A percentile compares a stretch with the other conserved stretches of the same genome.
Evolutionary conservation across 805 yeast species (phyloP).

Genomic region (Brettanomyces custersianus): DNA sequence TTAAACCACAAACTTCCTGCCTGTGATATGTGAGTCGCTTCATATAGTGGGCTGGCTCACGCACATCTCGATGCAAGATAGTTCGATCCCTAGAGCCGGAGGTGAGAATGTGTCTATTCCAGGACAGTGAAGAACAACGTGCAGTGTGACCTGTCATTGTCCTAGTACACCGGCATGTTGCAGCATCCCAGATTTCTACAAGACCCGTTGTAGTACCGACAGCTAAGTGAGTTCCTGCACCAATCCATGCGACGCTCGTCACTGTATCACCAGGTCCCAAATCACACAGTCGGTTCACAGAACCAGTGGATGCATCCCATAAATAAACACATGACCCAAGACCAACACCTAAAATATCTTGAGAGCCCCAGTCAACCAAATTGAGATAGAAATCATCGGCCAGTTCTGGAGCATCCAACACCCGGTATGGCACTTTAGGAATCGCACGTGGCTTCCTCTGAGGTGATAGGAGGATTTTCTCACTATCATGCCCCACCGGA

Average conservation of each 20-base stretch:
- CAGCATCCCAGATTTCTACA: conserved; percentile 94
- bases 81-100: conserved; percentile 83
- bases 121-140: conserved; percentile 80
- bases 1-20: conserved; percentile 94
- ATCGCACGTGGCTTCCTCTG: conserved; percentile 71
- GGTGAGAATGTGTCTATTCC: conserved; percentile 86
- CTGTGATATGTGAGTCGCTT: conserved; percentile 62
- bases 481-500: conserved; percentile 86
- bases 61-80: conserved; percentile 84
- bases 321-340: conserved; percentile 79
- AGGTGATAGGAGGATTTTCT: conserved; percentile 70
- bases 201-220: conserved; percentile 81
- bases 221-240: conserved; percentile 89
- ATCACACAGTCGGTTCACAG: conserved; percentile 74
- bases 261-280: conserved; percentile 57
- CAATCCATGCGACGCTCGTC: conserved; percentile 88
- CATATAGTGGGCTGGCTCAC: conserved; percentile 76
- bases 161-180: conserved; percentile 70
- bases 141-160: conserved; percentile 87
- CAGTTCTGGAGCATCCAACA: conserved; percentile 90
- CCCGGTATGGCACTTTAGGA: conserved; percentile 82
- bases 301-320: conserved; percentile 83
- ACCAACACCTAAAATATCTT: conserved; percentile 84
- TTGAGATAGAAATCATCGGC: conserved; percentile 92
- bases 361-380: conserved; percentile 91